Conservation (phyloP, 176 grass and related monocot species). For the Oryza meyeriana region DNA sequence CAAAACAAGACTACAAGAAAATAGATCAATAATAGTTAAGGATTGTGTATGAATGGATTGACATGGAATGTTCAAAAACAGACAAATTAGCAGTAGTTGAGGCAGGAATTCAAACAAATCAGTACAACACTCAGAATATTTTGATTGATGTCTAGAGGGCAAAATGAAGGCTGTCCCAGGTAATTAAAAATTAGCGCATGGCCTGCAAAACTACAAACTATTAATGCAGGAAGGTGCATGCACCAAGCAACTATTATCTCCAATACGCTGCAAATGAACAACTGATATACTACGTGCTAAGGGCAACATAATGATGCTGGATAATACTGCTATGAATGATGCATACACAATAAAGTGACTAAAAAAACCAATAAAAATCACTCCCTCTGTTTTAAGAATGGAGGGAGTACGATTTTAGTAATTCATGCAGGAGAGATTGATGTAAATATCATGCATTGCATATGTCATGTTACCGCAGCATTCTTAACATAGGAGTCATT, state of each 20-base stretch:
- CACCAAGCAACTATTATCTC: not conserved
- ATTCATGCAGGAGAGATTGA: not conserved
- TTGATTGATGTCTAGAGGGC: not conserved
- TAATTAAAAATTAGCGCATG: not conserved
- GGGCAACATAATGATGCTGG: not conserved
- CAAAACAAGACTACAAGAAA: not conserved
- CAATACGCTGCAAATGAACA: not conserved
- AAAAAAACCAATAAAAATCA: not conserved
- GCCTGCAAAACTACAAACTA: not conserved
- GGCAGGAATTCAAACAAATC: not conserved
- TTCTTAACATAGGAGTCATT: constrained; percentile 4
- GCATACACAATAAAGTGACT: not conserved
- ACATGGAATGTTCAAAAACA: not conserved
- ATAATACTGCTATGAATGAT: not conserved
- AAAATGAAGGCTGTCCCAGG: not conserved
- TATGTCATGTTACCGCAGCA: not conserved
- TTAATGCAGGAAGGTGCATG: not conserved
- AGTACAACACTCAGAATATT: not conserved
- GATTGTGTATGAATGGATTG: not conserved
- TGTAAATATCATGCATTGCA: not conserved
- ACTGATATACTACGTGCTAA: not conserved
- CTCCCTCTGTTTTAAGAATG: too few species aligned
- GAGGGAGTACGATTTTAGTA: not conserved
- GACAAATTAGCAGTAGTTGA: not conserved
- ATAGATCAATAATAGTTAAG: not conserved